Evolutionary conservation across 2,329 filamentous ascomycete genomes (phyloP).

Genomic region (Calonectria ilicicola): DNA sequence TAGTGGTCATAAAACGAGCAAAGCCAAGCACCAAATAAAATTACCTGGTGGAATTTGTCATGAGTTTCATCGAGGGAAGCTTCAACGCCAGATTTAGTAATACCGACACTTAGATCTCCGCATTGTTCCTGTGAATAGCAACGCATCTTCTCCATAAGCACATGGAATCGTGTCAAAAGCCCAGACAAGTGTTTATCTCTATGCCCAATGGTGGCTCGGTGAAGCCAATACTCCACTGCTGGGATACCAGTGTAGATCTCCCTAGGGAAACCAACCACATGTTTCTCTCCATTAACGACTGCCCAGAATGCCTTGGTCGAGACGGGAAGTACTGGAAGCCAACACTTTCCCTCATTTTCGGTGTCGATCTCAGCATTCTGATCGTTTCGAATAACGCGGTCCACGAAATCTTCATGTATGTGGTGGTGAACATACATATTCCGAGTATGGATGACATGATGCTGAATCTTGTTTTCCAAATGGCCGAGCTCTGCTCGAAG

Average conservation of each 20-base stretch:
- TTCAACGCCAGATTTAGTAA: not conserved
- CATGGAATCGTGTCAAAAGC: not conserved
- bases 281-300: not conserved
- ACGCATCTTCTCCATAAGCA: not conserved
- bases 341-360: not conserved
- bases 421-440: not conserved
- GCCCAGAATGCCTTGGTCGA: constrained; percentile 26
- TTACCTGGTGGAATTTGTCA: not conserved
- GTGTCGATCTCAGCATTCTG: not conserved
- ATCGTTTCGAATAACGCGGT: not conserved
- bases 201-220: not conserved
- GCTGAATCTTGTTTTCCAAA: not conserved
- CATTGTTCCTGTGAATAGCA: constrained; percentile 9
- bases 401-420: not conserved
- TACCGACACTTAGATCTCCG: not conserved
- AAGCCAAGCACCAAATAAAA: not conserved
- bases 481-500: not conserved
- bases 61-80: not conserved
- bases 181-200: constrained; percentile 27
- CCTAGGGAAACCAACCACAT: not conserved
- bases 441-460: constrained; percentile 13
- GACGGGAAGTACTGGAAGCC: constrained; percentile 19
- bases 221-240: constrained; percentile 16
- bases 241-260: constrained; percentile 16
- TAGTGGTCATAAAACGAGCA: not conserved